A percentile compares a stretch with the other conserved stretches of the same genome.
These are phyloP conservation scores for Tranzscheliella williamsii DNA, from an alignment of 1,284 basidiomycete genomes.

Conservation along the genomic window DNA sequence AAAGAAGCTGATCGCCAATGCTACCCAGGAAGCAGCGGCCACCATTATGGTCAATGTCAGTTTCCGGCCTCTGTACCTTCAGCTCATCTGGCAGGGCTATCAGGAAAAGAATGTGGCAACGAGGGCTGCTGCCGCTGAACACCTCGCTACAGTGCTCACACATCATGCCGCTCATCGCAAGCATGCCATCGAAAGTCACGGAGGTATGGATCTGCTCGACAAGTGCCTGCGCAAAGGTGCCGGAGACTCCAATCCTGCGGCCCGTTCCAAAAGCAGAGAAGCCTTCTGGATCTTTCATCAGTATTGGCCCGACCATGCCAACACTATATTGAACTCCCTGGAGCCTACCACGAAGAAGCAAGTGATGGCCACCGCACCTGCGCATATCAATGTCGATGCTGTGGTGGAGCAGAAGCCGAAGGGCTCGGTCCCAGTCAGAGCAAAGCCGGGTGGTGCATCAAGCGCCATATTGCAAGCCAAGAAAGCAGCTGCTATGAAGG, in stretches of 20 bases:
- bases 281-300: conserved; percentile 80
- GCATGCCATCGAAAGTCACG: conserved; percentile 61
- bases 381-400: conserved; percentile 14
- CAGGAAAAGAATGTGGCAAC: conserved; percentile 83
- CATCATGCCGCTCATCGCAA: conserved; percentile 53
- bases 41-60: conserved; percentile 74
- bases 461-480: conserved; percentile 56
- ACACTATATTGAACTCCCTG: conserved; percentile 70
- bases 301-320: conserved; percentile 75
- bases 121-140: conserved; percentile 68
- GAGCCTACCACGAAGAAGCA: conserved; percentile 77
- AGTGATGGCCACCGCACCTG: conserved; percentile 70
- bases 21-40: conserved; percentile 76
- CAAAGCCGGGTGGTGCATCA: conserved; percentile 39
- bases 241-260: conserved; percentile 76
- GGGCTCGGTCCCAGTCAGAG: conserved; percentile 6
- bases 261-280: conserved; percentile 74
- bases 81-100: conserved; percentile 73
- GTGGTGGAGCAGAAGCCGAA: conserved; percentile 22
- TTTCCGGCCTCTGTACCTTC: conserved; percentile 71
- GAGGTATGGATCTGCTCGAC: conserved; percentile 67
- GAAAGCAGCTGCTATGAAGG: conserved; percentile 45
- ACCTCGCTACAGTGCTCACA: conserved; percentile 57
- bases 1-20: conserved; percentile 89
- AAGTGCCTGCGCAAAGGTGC: conserved; percentile 74